Evolutionary conservation across 495 filamentous ascomycete genomes (phyloP).

Genomic region (Amniculicola lignicola): DNA sequence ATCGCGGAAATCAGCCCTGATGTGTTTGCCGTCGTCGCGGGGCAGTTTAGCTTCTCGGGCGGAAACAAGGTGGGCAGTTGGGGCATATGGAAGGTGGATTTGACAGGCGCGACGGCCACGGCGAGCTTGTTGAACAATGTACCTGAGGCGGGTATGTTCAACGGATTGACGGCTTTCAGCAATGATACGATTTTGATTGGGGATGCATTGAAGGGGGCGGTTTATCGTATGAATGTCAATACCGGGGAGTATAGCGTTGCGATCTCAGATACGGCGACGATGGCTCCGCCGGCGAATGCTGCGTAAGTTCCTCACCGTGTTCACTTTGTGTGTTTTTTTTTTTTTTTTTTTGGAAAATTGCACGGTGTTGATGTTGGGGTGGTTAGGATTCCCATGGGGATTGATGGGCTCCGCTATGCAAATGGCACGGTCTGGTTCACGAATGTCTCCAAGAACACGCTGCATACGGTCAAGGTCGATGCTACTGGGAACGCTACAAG

Average conservation of each 20-base stretch:
- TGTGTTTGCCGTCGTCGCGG: conserved; percentile 25
- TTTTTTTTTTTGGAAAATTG: no score
- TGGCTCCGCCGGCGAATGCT: conserved; percentile 39
- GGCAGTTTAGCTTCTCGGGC: conserved; percentile 5
- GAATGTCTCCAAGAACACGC: conserved; percentile 47
- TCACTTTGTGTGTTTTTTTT: no score
- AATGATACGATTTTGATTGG: conserved; percentile 44
- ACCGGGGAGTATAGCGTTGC: conserved; percentile 21
- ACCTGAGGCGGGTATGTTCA: conserved; percentile 43
- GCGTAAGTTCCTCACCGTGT: no score
- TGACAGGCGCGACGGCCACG: conserved; percentile 32
- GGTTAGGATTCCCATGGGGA: conserved; percentile 19
- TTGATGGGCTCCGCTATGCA: conserved; percentile 24
- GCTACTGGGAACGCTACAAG: conserved; percentile 43
- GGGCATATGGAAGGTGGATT: conserved; percentile 24
- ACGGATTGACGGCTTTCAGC: conserved; percentile 44
- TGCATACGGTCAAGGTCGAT: conserved; percentile 45
- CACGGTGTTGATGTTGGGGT: conserved; percentile 37
- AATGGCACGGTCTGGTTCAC: conserved; percentile 45
- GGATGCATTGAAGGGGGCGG: conserved; percentile 18
- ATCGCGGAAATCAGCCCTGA: conserved; percentile 22
- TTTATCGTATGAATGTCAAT: conserved; percentile 13
- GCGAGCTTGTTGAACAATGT: conserved; percentile 41
- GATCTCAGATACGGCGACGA: conserved; percentile 19
- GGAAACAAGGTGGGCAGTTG: conserved; percentile 17